Conservation (phyloP, 2,329 filamentous ascomycete species). For the Alternaria dauci region DNA sequence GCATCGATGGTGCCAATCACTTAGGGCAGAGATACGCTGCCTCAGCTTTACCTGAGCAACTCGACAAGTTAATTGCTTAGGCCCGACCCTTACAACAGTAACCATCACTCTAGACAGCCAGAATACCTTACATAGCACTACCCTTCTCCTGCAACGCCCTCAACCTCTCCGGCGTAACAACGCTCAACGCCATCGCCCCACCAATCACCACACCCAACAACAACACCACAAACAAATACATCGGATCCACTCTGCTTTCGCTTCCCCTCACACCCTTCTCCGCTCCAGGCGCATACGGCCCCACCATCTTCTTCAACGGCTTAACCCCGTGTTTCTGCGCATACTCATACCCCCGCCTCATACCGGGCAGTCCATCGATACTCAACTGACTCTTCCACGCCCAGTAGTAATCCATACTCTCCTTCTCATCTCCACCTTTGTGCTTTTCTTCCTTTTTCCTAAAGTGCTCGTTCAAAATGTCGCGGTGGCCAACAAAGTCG, state of each 20-base stretch:
- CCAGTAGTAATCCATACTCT: slow-evolving; percentile 57
- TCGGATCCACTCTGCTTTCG: slow-evolving; percentile 18
- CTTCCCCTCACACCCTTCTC: slow-evolving; percentile 7
- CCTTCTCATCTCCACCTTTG: slow-evolving; percentile 47
- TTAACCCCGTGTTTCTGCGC: slow-evolving; percentile 48
- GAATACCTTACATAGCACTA: slow-evolving; percentile 19
- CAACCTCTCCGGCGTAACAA: slow-evolving; percentile 38
- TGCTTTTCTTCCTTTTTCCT: slow-evolving; percentile 51
- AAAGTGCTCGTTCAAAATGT: slow-evolving; percentile 54
- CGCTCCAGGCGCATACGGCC: slow-evolving; percentile 39
- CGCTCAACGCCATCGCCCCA: slow-evolving; percentile 30
- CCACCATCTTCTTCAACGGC: slow-evolving; percentile 57
- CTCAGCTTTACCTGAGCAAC: background rate
- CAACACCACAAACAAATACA: slow-evolving; percentile 37
- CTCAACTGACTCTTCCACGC: slow-evolving; percentile 55
- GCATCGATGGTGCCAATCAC: background rate
- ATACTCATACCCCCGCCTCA: slow-evolving; percentile 51
- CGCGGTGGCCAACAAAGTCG: slow-evolving; percentile 53
- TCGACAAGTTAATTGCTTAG: background rate
- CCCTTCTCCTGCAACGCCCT: slow-evolving; percentile 33
- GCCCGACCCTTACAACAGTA: background rate
- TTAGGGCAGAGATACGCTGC: background rate
- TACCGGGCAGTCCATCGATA: slow-evolving; percentile 56
- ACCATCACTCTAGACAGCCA: background rate
- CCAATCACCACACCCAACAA: slow-evolving; percentile 46